Percentiles rank a stretch among this genome's conserved stretches.
phyloP scores from a whole-genome alignment of 2,329 filamentous ascomycete genomes.

The Ilyonectria sp. region DNA sequence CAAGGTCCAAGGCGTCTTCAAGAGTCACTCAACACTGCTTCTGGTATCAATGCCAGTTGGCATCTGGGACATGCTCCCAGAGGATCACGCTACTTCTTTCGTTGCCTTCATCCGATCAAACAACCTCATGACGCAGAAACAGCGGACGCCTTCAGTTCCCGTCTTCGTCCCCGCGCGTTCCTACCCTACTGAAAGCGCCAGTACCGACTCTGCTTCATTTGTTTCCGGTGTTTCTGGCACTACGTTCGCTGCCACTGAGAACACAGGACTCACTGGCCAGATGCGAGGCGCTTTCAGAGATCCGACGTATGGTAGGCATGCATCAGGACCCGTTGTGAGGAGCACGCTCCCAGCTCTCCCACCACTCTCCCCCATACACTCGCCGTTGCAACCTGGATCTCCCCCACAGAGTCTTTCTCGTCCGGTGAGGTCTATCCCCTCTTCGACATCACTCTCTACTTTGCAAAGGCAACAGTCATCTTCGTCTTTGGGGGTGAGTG shows the following conservation, averaged over 20 bases:
- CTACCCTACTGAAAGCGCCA: constrained; percentile 38
- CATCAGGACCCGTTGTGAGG: constrained; percentile 25
- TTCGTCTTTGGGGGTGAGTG: constrained; percentile 37
- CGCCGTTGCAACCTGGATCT: constrained; percentile 38
- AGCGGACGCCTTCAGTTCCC: constrained; percentile 39
- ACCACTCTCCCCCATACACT: constrained; percentile 38
- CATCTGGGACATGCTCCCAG: constrained; percentile 72
- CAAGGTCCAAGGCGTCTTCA: constrained; percentile 74
- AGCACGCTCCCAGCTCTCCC: constrained; percentile 38
- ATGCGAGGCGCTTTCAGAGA: constrained; percentile 41
- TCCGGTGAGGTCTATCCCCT: constrained; percentile 42
- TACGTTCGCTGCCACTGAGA: constrained; percentile 52
- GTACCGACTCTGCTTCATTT: constrained; percentile 48
- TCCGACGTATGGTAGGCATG: constrained; percentile 38
- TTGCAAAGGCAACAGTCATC: constrained; percentile 42
- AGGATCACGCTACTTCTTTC: constrained; percentile 71
- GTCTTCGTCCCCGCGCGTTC: constrained; percentile 44
- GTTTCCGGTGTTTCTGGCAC: constrained; percentile 53
- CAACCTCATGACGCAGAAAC: constrained; percentile 61
- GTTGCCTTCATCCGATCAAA: constrained; percentile 73
- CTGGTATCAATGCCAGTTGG: constrained; percentile 72
- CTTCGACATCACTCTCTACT: constrained; percentile 44
- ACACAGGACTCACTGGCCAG: constrained; percentile 37
- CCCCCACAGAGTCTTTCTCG: constrained; percentile 39
- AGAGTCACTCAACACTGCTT: constrained; percentile 72